Evolutionary conservation across 768 basidiomycete species (phyloP), one percentile per base, ranked within the genome.

Genomic region (Daedaleopsis nitida): DNA sequence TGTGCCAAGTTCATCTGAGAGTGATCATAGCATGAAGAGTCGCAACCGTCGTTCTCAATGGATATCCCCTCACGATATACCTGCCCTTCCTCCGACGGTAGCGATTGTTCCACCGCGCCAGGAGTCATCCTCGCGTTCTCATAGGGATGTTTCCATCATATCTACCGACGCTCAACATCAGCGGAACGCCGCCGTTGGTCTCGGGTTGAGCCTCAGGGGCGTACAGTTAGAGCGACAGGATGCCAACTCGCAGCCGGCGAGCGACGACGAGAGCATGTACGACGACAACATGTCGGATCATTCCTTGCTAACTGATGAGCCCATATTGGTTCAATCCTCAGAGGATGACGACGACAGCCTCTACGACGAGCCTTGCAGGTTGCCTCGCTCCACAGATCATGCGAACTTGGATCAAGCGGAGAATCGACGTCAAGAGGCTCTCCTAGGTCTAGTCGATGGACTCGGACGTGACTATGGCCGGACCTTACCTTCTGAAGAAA

Each of bases 391-490:
- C 19, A 37, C 50, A 17, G 27, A 21, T n/a, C 16, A 17, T 17
- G 13, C 11, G 10, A 27, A 52, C 13, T 10, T 12, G 19, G 52
- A 39, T 3, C 38, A 34, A 19, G 3, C 27, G 27, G 35, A 47
- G 21, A 49, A 27, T 60, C 72, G 70, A 45, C 74, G 75, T n/a
- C 73, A 71, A 27, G 73, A 71, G 49, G 77, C 76, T 5, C 69
- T 81, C 9, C 55, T 77, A 16, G 74, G 75, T 0, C 70, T 80
- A 1, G 75, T 81, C 3, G 68, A 73, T 45, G 74, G 68, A 10
- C 45, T 71, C 7, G 56, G 71, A n/a, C 66, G 75, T 27, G 68
- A 70, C 35, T 69, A 63, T 45, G 60, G 61, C 11, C 27, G 52
- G 13, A 13, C 16, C 0, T 32, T 35, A 1, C 35, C 17, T 1